Evolutionary conservation across 2,329 filamentous ascomycete species (phyloP), one percentile per base, ranked within the genome.

Genomic region (Rosellinia necatrix): DNA sequence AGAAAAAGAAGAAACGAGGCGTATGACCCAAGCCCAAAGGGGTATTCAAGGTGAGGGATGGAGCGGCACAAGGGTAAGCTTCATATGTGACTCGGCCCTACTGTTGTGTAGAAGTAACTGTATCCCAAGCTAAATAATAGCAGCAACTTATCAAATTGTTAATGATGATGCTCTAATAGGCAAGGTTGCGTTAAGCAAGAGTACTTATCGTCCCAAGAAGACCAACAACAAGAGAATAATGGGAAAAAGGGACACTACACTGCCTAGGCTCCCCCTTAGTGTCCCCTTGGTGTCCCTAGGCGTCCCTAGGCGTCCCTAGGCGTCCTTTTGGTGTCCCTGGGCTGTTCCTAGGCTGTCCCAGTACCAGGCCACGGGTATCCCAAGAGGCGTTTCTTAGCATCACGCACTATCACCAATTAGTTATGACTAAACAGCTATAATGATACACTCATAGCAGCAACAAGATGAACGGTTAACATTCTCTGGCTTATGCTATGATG

Each of bases 11-110:
- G 46, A 58, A 37, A 53, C 17, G 52, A 43, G 53, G 58, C 58
- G 58, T 56, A 59, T 46, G 30, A 19, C 49, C 49, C 53, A 62
- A 54, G 55, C 62, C 64, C 47, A 66, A 66, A 67, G 49, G 61
- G 65, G 65, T 58, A 64, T 57, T 24, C 50, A 50, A 55, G 50
- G 47, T 60, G 58, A 62, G 60, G 62, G 64, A 65, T 64, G 64
- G 60, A 59, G 62, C 63, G 59, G 60, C 53, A 65, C 66, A 67
- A 65, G 60, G 60, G 60, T 64, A 54, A 53, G 60, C 58, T 64
- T 57, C 54, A 62, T 56, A 34, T 43, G 49, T 40, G 44, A 57
- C 57, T 58, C 49, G 53, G 47, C 50, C 49, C 41, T 61, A 48
- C 51, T 60, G 21, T 19, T 34, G 32, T 40, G 34, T 44, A 19